Evolutionary conservation across 306 rosid genomes (phyloP).

Genomic region (Datisca glomerata): DNA sequence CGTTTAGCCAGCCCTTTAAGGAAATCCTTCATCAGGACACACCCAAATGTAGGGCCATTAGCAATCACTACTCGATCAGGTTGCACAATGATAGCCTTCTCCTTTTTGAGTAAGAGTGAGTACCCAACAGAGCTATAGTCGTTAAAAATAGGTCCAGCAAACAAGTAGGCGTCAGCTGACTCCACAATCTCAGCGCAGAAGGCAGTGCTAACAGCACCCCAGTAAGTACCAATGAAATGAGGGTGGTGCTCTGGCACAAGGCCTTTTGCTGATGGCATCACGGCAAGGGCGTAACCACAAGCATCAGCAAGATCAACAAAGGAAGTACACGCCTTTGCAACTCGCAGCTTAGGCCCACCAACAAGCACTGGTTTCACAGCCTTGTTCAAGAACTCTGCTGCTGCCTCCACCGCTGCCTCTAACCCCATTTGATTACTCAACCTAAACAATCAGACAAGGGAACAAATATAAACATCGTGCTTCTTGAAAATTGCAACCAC

Average conservation of each 20-base stretch:
- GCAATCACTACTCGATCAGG: conserved; percentile 41
- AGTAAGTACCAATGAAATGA: conserved; percentile 51
- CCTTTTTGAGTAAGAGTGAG: conserved; percentile 53
- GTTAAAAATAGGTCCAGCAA: conserved; percentile 55
- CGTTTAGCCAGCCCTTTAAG: conserved; percentile 29
- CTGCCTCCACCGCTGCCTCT: conserved; percentile 54
- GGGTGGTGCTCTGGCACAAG: conserved; percentile 40
- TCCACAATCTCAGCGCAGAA: conserved; percentile 57
- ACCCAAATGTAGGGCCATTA: conserved; percentile 49
- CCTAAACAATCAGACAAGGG: conserved; percentile 13
- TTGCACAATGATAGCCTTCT: conserved; percentile 43
- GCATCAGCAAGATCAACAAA: conserved; percentile 44
- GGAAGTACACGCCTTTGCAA: conserved; percentile 33
- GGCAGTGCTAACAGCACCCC: conserved; percentile 59
- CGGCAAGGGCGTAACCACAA: conserved; percentile 32
- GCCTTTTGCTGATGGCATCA: conserved; percentile 66
- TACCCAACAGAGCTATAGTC: conserved; percentile 64
- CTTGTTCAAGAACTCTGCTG: conserved; percentile 45
- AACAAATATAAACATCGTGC: too few species aligned
- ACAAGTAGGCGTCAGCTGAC: conserved; percentile 50
- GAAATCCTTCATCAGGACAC: conserved; percentile 54
- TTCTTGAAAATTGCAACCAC: not conserved
- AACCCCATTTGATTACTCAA: conserved; percentile 38
- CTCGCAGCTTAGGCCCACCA: conserved; percentile 56
- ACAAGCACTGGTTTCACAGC: conserved; percentile 64